phyloP scores from a whole-genome alignment of 805 yeast genomes.

The Sugiyamaella smithiae region DNA sequence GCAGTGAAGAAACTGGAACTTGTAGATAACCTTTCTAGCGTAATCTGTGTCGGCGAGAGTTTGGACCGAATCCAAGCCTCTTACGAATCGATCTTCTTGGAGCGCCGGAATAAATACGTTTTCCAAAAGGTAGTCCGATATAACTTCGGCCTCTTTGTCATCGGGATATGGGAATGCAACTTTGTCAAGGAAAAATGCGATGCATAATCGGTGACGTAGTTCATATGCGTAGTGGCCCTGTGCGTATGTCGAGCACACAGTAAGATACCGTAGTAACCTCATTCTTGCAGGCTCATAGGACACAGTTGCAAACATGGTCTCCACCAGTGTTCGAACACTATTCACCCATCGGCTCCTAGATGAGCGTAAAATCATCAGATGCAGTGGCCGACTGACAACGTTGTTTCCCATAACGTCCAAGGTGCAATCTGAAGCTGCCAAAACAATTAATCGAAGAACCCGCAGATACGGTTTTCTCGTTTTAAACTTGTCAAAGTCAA shows the following conservation, averaged over 20 bases:
- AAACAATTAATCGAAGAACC: not conserved
- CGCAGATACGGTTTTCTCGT: not conserved
- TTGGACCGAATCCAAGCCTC: not conserved
- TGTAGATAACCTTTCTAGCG: not conserved
- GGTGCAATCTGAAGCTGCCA: slow-evolving; percentile 1
- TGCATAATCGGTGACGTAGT: not conserved
- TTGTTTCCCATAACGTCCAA: slow-evolving; percentile 4
- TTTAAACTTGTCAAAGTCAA: not conserved
- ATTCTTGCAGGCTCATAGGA: not conserved
- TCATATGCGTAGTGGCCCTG: not conserved
- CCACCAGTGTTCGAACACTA: not conserved
- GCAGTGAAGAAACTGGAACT: not conserved
- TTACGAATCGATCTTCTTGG: not conserved
- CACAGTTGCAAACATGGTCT: not conserved
- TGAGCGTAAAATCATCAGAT: not conserved
- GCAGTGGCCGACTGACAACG: slow-evolving; percentile 2
- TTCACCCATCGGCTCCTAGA: not conserved
- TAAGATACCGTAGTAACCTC: not conserved
- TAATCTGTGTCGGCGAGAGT: not conserved
- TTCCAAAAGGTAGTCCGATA: not conserved
- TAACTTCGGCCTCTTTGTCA: not conserved
- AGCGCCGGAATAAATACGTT: not conserved
- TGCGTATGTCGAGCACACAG: not conserved
- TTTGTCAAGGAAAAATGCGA: not conserved
- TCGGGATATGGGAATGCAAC: not conserved